phyloP scores from a whole-genome alignment of 495 filamentous ascomycete species.

The Hapsidospora chrysogenum region DNA sequence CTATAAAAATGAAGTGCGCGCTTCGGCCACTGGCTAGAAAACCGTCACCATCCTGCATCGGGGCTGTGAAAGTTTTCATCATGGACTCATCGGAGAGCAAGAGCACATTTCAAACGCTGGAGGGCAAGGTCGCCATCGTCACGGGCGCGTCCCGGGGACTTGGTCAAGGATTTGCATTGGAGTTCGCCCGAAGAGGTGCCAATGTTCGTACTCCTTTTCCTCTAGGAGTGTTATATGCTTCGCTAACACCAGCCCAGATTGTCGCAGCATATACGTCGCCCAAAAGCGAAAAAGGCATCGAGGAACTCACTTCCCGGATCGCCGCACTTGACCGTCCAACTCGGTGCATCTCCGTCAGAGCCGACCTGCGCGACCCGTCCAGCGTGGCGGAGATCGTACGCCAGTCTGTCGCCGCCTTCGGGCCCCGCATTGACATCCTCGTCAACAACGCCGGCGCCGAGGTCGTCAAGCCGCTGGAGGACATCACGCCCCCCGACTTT shows the following conservation, averaged over 20 bases:
- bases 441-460: conserved; percentile 52
- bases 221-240: conserved; percentile 77
- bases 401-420: conserved; percentile 17
- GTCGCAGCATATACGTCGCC: too few relatives aligned
- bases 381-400: conserved; percentile 45
- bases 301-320: conserved; percentile 41
- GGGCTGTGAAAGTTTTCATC: too few relatives aligned
- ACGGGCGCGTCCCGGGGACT: conserved; percentile 50
- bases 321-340: conserved; percentile 28
- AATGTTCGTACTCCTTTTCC: too few relatives aligned
- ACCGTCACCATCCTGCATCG: too few relatives aligned
- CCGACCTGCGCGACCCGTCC: conserved; percentile 54
- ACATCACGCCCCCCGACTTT: conserved; percentile 61
- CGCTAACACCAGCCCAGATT: conserved; percentile 40
- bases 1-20: too few relatives aligned
- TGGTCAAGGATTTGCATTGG: conserved; percentile 58
- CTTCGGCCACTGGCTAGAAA: too few relatives aligned
- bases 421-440: conserved; percentile 53
- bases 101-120: too few relatives aligned
- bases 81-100: too few relatives aligned
- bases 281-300: conserved; percentile 42
- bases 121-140: conserved; percentile 33
- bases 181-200: conserved; percentile 60
- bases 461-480: conserved; percentile 43
- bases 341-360: conserved; percentile 51